Evolutionary conservation across 2,329 filamentous ascomycete genomes (phyloP), one percentile per base, ranked within the genome.

Genomic region (Penicillium sp.): DNA sequence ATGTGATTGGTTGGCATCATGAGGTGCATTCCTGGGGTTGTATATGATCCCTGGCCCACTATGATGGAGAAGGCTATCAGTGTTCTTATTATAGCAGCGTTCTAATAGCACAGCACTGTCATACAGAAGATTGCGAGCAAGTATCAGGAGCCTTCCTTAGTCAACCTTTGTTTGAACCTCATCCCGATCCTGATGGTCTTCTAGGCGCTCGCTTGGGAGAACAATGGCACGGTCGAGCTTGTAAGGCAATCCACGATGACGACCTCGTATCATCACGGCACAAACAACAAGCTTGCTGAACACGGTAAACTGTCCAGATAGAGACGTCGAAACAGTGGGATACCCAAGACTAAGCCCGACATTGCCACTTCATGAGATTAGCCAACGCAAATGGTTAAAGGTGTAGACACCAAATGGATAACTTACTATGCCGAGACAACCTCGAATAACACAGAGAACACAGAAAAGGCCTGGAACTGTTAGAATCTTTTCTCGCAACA

Each of bases 241-340:
- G 31, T 78, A 75, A 0, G 78, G 78, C 53, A 81, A 59, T 12
- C 76, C 77, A 38, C 78, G 66, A 66, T 81, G 77, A 33, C 78
- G 61, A 2, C 78, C 78, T 48, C 78, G 64, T 24, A 80, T 63
- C 77, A 80, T 80, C 45, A 80, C 74, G 3, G 71, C 72, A 54
- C 75, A 78, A 19, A 80, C 62, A 1, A 81, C 72, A 39, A 81
- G 58, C 62, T 81, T 81, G 57, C 75, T 77, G 44, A 76, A 60
- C 4, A 61, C 69, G 29, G 71, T 69, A 67, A 77, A 78, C 34
- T 68, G 60, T 4, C 76, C 77, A 21, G 64, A 55, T n/a, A 69
- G 53, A 2, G 62, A 66, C 17, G 63, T 66, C 5, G 49, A 55
- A 32, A 61, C 60, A 2, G 54, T 56, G 1, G 64, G 63, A 48